Evolutionary conservation across 768 basidiomycete genomes (phyloP).

Genomic region (Xerocomellus amylosporus): DNA sequence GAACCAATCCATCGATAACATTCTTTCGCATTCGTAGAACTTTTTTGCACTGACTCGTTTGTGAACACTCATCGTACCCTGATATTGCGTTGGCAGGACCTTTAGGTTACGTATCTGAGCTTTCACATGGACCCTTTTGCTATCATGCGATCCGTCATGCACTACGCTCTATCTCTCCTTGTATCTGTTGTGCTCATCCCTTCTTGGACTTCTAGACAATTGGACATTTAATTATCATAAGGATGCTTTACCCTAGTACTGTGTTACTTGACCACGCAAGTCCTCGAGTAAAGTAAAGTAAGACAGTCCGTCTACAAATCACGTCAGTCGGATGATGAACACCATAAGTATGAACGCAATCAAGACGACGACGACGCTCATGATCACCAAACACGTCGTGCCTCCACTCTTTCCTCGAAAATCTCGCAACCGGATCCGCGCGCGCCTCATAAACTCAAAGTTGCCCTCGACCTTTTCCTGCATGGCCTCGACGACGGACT

Average conservation of each 20-base stretch:
- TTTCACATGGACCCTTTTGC: constrained; percentile 5
- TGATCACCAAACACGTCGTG: constrained; percentile 71
- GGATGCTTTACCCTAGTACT: constrained; percentile 4
- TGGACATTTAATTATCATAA: constrained; percentile 4
- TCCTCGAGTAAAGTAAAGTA: constrained; percentile 1
- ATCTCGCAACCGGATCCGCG: constrained; percentile 58
- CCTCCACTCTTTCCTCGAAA: constrained; percentile 61
- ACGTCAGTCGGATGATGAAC: constrained; percentile 65
- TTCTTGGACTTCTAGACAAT: neutral
- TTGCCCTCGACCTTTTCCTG: constrained; percentile 74
- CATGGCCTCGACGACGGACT: constrained; percentile 62
- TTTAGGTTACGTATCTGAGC: neutral
- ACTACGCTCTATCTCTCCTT: constrained; percentile 1
- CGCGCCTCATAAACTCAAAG: constrained; percentile 62
- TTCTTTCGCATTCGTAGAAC: constrained; percentile 52
- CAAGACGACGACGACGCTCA: constrained; percentile 61
- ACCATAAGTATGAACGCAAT: constrained; percentile 72
- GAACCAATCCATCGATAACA: constrained; percentile 64
- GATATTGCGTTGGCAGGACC: constrained; percentile 8
- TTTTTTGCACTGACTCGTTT: neutral
- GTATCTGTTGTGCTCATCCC: neutral
- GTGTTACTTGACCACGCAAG: neutral
- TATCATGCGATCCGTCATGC: neutral
- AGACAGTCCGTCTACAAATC: constrained; percentile 5
- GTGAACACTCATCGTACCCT: constrained; percentile 3